Conservation (phyloP, 2,329 filamentous ascomycete species). For the Grosmannia serpens region DNA sequence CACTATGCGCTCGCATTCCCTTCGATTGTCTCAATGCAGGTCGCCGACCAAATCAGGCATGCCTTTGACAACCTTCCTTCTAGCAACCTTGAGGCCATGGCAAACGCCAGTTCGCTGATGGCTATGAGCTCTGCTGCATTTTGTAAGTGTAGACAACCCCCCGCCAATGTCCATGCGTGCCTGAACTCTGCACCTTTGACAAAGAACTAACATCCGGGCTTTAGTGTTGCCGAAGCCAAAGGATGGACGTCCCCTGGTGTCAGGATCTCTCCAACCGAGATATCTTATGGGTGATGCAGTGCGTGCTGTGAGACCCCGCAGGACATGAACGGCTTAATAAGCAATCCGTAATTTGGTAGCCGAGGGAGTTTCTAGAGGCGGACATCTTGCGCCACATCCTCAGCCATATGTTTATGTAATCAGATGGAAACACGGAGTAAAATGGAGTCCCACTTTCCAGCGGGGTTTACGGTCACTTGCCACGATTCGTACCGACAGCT, state of each 20-base stretch:
- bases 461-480: no score
- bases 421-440: no score
- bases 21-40: background rate
- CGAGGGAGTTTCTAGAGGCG: no score
- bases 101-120: background rate
- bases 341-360: no score
- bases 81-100: background rate
- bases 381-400: no score
- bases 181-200: background rate
- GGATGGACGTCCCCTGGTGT: background rate
- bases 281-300: background rate
- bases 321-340: no score
- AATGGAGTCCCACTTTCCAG: no score
- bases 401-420: no score
- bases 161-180: no score
- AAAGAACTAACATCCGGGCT: background rate
- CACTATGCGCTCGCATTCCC: background rate
- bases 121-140: background rate
- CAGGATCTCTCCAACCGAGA: background rate
- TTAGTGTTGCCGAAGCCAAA: background rate
- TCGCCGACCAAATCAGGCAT: background rate
- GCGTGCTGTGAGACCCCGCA: no score
- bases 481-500: background rate
- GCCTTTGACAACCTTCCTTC: background rate
- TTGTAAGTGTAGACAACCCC: background rate